Conservation (phyloP, 176 grass and related monocot species). For the Carex kokanica region DNA sequence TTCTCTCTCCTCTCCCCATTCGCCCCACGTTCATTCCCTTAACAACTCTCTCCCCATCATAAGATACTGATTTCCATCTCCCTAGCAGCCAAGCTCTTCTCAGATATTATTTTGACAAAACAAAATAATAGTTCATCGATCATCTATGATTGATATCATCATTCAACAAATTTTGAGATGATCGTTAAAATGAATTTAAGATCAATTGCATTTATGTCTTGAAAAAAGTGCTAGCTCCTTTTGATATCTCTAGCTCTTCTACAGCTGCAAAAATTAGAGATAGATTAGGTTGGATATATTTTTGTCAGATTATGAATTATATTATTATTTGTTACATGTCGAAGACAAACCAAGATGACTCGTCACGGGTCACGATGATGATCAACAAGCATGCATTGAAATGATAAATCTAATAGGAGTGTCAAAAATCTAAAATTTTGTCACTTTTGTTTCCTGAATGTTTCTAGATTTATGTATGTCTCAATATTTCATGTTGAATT, state of each 20-base stretch:
- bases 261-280: not conserved
- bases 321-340: not conserved
- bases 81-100: too few species aligned
- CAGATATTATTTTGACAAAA: not conserved
- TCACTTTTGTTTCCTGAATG: not conserved
- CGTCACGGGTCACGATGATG: not conserved
- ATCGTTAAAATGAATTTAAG: not conserved
- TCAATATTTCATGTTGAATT: not conserved
- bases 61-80: not conserved
- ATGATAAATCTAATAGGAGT: not conserved
- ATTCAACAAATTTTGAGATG: not conserved
- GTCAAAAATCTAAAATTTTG: not conserved
- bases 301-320: not conserved
- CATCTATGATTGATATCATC: not conserved
- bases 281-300: not conserved
- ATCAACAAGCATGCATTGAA: not conserved
- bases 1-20: constrained; percentile 25
- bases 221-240: not conserved
- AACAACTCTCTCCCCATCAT: constrained; percentile 19
- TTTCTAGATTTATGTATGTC: not conserved
- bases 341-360: not conserved
- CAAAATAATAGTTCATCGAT: not conserved
- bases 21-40: constrained; percentile 13
- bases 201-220: not conserved
- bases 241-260: not conserved